A percentile compares a stretch with the other conserved stretches of the same genome.
Evolutionary conservation across 768 basidiomycete genomes (phyloP).

Genomic region (Mycena rebaudengoi): DNA sequence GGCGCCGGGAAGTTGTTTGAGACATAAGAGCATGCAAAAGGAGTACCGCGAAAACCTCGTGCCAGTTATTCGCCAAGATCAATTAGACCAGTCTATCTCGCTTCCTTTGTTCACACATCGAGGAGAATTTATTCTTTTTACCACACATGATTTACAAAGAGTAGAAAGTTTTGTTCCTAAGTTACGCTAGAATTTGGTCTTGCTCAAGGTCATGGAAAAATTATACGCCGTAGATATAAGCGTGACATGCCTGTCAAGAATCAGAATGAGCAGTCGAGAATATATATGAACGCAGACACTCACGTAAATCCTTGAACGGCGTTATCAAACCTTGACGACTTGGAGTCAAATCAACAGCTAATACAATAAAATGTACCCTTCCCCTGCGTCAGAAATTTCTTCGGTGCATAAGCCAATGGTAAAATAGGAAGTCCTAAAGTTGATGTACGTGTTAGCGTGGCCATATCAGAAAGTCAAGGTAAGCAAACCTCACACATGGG

Average conservation of each 20-base stretch:
- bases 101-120: too few species aligned
- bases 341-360: neutral
- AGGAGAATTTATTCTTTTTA: too few species aligned
- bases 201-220: conserved; percentile 67
- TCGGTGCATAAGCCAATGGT: conserved; percentile 87
- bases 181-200: neutral
- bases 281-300: conserved; percentile 44
- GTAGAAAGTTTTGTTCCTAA: neutral
- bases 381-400: conserved; percentile 86
- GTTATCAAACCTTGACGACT: conserved; percentile 71
- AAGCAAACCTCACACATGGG: conserved; percentile 85
- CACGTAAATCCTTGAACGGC: conserved; percentile 92
- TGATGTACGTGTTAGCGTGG: too few species aligned
- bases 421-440: conserved; percentile 80
- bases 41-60: too few species aligned
- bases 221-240: conserved; percentile 88
- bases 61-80: too few species aligned
- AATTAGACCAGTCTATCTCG: too few species aligned
- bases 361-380: conserved; percentile 63
- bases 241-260: conserved; percentile 71
- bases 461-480: neutral
- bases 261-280: conserved; percentile 1
- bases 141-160: too few species aligned
- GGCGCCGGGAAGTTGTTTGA: too few species aligned
- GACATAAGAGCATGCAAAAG: too few species aligned